These are phyloP conservation scores for Margaritispora aquatica DNA, from an alignment of 495 filamentous ascomycete species.

Conservation along the genomic window DNA sequence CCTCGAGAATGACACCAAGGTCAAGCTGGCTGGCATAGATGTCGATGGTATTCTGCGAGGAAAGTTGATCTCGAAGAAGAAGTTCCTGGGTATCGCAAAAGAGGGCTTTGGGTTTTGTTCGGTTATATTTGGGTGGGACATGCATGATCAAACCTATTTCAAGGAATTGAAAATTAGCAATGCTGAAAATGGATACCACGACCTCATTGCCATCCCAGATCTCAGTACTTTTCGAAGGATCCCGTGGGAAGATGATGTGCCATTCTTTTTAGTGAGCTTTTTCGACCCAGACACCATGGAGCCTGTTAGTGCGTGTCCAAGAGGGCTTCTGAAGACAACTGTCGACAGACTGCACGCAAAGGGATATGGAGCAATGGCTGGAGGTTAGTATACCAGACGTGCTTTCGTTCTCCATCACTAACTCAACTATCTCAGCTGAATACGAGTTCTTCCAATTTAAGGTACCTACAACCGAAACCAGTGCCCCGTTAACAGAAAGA, in stretches of 20 bases:
- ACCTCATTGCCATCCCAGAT: constrained; percentile 81
- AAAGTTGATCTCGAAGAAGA: constrained; percentile 92
- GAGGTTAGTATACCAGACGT: constrained; percentile 55
- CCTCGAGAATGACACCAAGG: constrained; percentile 68
- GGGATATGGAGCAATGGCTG: constrained; percentile 82
- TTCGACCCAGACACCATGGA: constrained; percentile 63
- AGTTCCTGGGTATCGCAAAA: constrained; percentile 80
- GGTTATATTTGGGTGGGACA: constrained; percentile 96
- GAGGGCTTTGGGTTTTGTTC: constrained; percentile 96
- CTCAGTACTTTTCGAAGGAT: constrained; percentile 78
- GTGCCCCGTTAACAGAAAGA: constrained; percentile 30
- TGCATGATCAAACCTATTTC: constrained; percentile 90
- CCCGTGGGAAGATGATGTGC: constrained; percentile 89
- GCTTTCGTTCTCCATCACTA: neutral
- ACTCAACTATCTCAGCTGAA: constrained; percentile 55
- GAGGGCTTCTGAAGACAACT: constrained; percentile 63
- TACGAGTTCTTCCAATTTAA: constrained; percentile 97
- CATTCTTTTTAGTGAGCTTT: constrained; percentile 91
- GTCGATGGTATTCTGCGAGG: constrained; percentile 88
- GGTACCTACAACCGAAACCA: constrained; percentile 46
- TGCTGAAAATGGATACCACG: constrained; percentile 86
- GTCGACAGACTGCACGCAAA: constrained; percentile 58
- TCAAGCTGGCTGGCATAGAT: constrained; percentile 90
- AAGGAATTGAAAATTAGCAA: constrained; percentile 83
- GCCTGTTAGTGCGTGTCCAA: constrained; percentile 75